A percentile compares a stretch with the other conserved stretches of the same genome.
Evolutionary conservation across 2,329 filamentous ascomycete species (phyloP).

Genomic region (Periconia sp.): DNA sequence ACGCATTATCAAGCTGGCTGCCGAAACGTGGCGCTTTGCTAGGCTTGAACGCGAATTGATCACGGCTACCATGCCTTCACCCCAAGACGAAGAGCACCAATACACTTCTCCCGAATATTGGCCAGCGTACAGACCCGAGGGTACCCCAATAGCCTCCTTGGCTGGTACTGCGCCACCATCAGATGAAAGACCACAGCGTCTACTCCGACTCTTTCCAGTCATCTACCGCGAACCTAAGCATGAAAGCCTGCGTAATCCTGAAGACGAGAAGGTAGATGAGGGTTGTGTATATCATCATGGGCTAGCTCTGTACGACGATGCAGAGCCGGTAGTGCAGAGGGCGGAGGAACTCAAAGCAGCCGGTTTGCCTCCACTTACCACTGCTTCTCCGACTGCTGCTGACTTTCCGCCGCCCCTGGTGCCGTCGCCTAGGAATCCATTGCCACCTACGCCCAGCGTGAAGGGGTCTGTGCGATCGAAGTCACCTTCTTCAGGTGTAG

Average conservation of each 20-base stretch:
- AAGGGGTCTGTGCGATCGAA: conserved; percentile 8
- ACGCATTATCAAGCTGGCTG: conserved; percentile 63
- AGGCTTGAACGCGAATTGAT: conserved; percentile 64
- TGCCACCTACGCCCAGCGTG: conserved; percentile 26
- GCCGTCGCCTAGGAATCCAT: conserved; percentile 36
- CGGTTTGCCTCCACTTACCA: conserved; percentile 45
- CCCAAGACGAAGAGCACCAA: conserved; percentile 40
- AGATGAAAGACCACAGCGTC: conserved; percentile 48
- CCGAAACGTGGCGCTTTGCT: conserved; percentile 64
- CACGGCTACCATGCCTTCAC: conserved; percentile 55
- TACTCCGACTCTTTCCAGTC: conserved; percentile 59
- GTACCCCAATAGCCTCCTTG: conserved; percentile 34
- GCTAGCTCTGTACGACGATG: conserved; percentile 57
- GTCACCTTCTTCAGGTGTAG: conserved; percentile 3
- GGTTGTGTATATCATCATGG: conserved; percentile 59
- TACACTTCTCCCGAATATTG: conserved; percentile 41
- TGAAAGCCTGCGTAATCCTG: conserved; percentile 44
- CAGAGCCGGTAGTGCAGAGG: conserved; percentile 38
- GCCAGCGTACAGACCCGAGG: conserved; percentile 43
- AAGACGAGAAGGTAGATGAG: conserved; percentile 52
- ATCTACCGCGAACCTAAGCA: conserved; percentile 60
- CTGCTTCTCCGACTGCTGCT: conserved; percentile 44
- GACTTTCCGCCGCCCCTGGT: conserved; percentile 47
- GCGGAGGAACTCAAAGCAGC: conserved; percentile 45
- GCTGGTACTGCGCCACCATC: conserved; percentile 26